Conservation (phyloP, 176 grass and related monocot genomes). For the Thalia dealbata region DNA sequence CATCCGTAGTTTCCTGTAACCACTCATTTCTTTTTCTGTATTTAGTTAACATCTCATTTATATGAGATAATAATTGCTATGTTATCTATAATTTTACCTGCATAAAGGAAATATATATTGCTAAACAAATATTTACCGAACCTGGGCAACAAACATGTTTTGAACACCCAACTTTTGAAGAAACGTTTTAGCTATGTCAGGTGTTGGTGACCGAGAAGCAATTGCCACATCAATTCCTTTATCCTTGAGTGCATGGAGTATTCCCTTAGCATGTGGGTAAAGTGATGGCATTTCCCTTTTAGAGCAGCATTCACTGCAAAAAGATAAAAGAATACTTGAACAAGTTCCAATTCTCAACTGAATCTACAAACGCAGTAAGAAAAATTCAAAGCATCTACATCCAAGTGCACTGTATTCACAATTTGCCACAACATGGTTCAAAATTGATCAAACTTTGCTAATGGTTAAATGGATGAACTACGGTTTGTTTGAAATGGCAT, state of each 20-base stretch:
- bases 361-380: neutral
- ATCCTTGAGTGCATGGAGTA: constrained; percentile 84
- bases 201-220: constrained; percentile 71
- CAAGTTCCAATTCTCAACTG: neutral
- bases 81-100: neutral
- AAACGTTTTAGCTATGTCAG: constrained; percentile 75
- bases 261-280: constrained; percentile 73
- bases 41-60: neutral
- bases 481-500: too few relatives aligned
- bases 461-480: too few relatives aligned
- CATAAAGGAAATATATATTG: neutral
- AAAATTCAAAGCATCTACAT: neutral
- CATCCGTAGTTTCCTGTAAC: neutral
- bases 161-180: constrained; percentile 65
- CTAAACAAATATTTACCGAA: neutral
- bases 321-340: neutral
- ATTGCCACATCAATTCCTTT: constrained; percentile 84
- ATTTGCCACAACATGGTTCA: too few relatives aligned
- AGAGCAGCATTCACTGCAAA: constrained; percentile 69
- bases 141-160: constrained; percentile 62
- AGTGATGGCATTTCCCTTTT: constrained; percentile 68
- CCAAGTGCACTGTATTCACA: too few relatives aligned
- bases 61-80: neutral
- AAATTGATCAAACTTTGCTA: too few relatives aligned
- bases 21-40: neutral